Conservation (phyloP, 495 filamentous ascomycete genomes). For the Aspergillus heteromorphus region DNA sequence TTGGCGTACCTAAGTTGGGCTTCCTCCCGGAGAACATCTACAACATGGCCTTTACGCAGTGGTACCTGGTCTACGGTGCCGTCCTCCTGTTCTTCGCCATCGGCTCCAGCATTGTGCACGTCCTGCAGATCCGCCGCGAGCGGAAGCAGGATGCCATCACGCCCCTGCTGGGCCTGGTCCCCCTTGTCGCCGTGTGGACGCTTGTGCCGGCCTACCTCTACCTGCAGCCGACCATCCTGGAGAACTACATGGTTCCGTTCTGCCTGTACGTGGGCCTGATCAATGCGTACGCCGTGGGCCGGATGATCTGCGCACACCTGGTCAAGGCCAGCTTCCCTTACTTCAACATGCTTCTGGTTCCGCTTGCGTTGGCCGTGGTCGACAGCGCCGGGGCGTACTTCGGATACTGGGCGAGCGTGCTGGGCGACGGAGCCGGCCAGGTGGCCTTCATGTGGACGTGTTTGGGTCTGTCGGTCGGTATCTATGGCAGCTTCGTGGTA, state of each 20-base stretch:
- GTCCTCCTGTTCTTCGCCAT: slow-evolving; percentile 82
- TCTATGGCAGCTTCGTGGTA: slow-evolving; percentile 94
- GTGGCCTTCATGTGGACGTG: slow-evolving; percentile 81
- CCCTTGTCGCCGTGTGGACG: slow-evolving; percentile 70
- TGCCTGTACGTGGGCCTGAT: slow-evolving; percentile 77
- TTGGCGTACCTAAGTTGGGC: slow-evolving; percentile 60
- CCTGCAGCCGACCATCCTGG: slow-evolving; percentile 77
- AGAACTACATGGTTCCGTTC: slow-evolving; percentile 80
- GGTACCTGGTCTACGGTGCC: slow-evolving; percentile 89
- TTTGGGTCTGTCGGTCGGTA: slow-evolving; percentile 71
- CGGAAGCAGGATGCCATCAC: slow-evolving; percentile 62
- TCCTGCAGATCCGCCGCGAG: slow-evolving; percentile 70
- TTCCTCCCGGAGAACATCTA: slow-evolving; percentile 67
- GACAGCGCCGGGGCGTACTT: slow-evolving; percentile 70
- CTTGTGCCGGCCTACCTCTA: slow-evolving; percentile 71
- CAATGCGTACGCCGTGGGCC: slow-evolving; percentile 89
- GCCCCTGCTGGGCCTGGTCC: slow-evolving; percentile 75
- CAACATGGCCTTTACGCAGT: slow-evolving; percentile 76
- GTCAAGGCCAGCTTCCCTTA: slow-evolving; percentile 81
- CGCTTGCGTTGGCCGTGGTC: slow-evolving; percentile 65
- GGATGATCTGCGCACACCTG: slow-evolving; percentile 91
- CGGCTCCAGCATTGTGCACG: slow-evolving; percentile 63
- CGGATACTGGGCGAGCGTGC: slow-evolving; percentile 71
- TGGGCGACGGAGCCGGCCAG: slow-evolving; percentile 72
- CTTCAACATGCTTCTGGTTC: slow-evolving; percentile 67